Base-by-base conservation (phyloP, 2,329 filamentous ascomycete species). In the Xylaria sp. region DNA sequence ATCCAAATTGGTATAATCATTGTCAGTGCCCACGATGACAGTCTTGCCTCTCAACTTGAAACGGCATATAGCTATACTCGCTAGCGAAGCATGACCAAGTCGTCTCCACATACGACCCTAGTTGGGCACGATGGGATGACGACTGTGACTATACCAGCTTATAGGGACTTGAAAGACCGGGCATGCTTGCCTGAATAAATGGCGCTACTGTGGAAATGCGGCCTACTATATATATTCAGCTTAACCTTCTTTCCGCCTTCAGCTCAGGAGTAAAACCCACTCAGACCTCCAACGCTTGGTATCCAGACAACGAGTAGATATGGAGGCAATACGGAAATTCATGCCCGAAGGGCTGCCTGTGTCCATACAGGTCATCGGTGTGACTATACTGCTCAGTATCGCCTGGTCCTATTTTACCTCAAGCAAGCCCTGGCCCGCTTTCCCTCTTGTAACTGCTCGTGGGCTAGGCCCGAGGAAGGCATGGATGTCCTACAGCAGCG, bases 271-370 rank as follows among this genome's bases (percentile, higher is more conserved):
- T 32, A n/a, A 37, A 37, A 34, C 41, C 41, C 39, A 18, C 37
- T n/a, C 3, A 41, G 46, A 28, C 54, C 44, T 50, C 37, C 18
- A 44, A 41, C 39, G 8, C 28, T 66, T 23, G 28, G 54, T 18
- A 34, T 8, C 5, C 2, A 44, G 25, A 63, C 39, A 4, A 48
- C 41, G 10, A 61, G 25, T 12, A 51, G 58, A 65, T 20, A 78
- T 77, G 76, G 76, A 77, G 51, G 68, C 72, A 12, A 58, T 77
- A 63, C 73, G 68, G 23, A 74, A 73, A 46, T 37, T 75, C 20
- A n/a, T 78, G 51, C 77, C 77, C 50, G 66, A 76, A 67, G 75
- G 75, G 52, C 57, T 80, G 4, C 77, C 77, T 12, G 41, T 77
- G 46, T 77, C 77, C 7, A 18, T 77, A 13, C 73, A 77, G 57